Evolutionary conservation across 306 rosid species (phyloP).

Genomic region (Castanospermum australe): DNA sequence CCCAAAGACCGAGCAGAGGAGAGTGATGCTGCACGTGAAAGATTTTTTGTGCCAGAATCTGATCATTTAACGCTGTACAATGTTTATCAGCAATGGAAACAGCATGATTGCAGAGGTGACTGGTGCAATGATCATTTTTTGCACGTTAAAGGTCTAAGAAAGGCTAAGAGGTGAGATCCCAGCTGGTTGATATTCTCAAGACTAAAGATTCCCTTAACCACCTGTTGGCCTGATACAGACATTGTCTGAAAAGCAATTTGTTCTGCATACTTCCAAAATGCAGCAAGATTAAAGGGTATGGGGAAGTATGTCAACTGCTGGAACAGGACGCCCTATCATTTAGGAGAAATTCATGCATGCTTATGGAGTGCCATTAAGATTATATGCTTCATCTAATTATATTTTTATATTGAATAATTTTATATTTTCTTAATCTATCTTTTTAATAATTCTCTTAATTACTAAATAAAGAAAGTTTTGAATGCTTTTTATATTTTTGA

Average conservation of each 20-base stretch:
- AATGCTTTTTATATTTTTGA: no score
- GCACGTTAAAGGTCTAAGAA: constrained; percentile 89
- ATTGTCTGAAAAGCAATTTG: constrained; percentile 89
- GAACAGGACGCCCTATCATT: constrained; percentile 97
- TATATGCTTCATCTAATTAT: no score
- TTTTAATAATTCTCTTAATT: no score
- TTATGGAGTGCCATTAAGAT: no score
- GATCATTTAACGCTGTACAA: constrained; percentile 90
- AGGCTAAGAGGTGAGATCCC: constrained; percentile 96
- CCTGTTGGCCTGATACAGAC: constrained; percentile 86
- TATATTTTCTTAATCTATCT: no score
- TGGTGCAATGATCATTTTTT: constrained; percentile 96
- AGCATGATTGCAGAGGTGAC: constrained; percentile 91
- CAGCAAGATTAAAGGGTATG: constrained; percentile 92
- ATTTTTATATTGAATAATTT: no score
- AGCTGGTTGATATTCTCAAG: constrained; percentile 87
- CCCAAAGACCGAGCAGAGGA: constrained; percentile 96
- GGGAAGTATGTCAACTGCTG: constrained; percentile 91
- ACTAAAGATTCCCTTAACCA: constrained; percentile 78
- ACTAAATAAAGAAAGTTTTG: no score
- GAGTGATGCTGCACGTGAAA: constrained; percentile 97
- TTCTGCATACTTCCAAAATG: constrained; percentile 90
- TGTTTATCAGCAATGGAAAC: constrained; percentile 97
- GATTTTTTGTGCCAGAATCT: constrained; percentile 87
- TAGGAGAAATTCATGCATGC: no score